phyloP scores from a whole-genome alignment of 495 filamentous ascomycete genomes.

The Penicillium angulare region DNA sequence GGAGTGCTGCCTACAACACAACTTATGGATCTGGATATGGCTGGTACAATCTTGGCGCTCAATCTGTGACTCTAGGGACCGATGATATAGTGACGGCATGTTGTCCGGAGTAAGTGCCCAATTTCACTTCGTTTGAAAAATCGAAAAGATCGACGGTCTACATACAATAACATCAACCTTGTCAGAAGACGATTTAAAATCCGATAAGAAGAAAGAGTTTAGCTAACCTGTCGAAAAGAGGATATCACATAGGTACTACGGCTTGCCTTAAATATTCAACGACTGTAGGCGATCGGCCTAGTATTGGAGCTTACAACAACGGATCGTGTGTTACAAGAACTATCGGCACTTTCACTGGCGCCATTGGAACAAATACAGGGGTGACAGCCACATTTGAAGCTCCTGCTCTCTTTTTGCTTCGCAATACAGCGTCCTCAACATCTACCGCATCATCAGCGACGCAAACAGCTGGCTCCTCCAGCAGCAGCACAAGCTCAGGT shows the following conservation, averaged over 20 bases:
- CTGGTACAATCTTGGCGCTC: background rate
- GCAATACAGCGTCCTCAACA: background rate
- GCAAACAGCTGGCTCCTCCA: too few species aligned
- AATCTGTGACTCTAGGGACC: background rate
- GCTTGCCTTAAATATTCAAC: background rate
- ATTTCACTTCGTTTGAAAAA: background rate
- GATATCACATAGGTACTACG: background rate
- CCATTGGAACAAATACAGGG: background rate
- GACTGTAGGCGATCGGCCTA: background rate
- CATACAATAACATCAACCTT: too few species aligned
- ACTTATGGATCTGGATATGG: background rate
- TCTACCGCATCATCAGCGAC: too few species aligned
- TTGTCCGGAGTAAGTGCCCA: background rate
- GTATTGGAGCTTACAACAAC: background rate
- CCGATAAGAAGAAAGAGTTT: background rate
- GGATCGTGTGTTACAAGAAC: background rate
- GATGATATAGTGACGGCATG: background rate
- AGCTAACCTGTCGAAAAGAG: background rate
- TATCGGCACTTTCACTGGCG: background rate
- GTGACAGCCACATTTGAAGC: background rate
- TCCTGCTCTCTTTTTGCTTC: background rate
- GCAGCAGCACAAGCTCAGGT: background rate
- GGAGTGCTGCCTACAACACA: background rate
- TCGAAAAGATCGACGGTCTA: background rate
- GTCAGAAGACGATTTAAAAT: background rate